phyloP scores from a whole-genome alignment of 345 rosid species.

The Salix viminalis region DNA sequence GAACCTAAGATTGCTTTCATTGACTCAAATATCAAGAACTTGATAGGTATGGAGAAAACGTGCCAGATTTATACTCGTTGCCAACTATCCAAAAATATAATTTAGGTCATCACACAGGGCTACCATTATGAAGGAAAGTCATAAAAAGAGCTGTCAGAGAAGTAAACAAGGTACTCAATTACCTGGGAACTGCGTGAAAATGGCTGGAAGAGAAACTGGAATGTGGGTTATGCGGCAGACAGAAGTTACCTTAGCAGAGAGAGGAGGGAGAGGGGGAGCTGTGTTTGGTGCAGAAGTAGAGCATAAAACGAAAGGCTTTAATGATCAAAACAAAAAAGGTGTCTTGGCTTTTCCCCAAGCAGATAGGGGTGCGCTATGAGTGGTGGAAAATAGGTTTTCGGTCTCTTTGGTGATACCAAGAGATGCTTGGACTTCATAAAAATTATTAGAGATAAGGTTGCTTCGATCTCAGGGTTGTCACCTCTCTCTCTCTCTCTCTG shows the following conservation, averaged over 20 bases:
- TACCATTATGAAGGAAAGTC: background rate
- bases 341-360: conserved; percentile 51
- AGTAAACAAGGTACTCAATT: conserved; percentile 12
- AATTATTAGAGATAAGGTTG: conserved; percentile 30
- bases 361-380: conserved; percentile 79
- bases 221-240: conserved; percentile 10
- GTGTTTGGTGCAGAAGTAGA: conserved; percentile 9
- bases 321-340: conserved; percentile 6
- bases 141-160: background rate
- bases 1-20: background rate
- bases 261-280: background rate
- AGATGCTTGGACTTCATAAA: conserved; percentile 30
- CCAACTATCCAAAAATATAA: background rate
- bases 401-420: conserved; percentile 36
- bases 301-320: background rate
- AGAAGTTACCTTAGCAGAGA: background rate
- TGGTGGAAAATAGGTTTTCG: conserved; percentile 48
- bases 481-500: background rate
- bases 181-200: conserved; percentile 33
- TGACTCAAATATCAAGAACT: background rate
- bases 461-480: background rate
- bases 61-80: background rate
- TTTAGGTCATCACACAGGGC: background rate
- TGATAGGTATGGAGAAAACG: background rate
- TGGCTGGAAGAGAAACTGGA: conserved; percentile 19